Percentiles rank a stretch among this genome's conserved stretches.
Evolutionary conservation across 2,329 filamentous ascomycete genomes (phyloP).

Genomic region (Hirsutella rhossiliensis): DNA sequence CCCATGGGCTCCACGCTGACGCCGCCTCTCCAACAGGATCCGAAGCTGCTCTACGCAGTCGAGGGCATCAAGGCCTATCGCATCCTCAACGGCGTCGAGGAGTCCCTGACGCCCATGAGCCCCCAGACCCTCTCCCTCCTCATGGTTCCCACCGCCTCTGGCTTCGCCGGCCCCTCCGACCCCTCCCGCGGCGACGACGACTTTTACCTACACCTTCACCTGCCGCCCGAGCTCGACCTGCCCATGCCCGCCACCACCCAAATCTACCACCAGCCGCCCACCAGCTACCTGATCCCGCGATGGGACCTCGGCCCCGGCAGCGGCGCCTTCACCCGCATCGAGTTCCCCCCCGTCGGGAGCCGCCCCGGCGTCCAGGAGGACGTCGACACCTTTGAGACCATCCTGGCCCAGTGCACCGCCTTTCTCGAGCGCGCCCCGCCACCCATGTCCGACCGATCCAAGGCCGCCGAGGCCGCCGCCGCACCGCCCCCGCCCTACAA

Average conservation of each 20-base stretch:
- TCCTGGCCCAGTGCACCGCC: slow-evolving; percentile 92
- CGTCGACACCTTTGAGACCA: slow-evolving; percentile 92
- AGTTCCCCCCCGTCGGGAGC: slow-evolving; percentile 67
- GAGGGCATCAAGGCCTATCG: slow-evolving; percentile 86
- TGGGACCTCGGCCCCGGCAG: slow-evolving; percentile 86
- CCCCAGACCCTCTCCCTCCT: slow-evolving; percentile 85
- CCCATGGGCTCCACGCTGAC: too few relatives aligned
- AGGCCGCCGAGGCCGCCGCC: slow-evolving; percentile 25
- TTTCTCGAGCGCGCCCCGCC: slow-evolving; percentile 78
- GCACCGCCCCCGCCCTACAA: slow-evolving; percentile 58
- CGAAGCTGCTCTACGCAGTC: slow-evolving; percentile 58
- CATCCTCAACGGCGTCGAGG: slow-evolving; percentile 76
- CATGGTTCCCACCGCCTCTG: slow-evolving; percentile 87
- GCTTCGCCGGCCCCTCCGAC: slow-evolving; percentile 44
- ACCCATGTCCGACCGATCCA: slow-evolving; percentile 24
- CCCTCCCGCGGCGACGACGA: slow-evolving; percentile 61
- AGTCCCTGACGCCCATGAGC: slow-evolving; percentile 69
- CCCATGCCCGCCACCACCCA: slow-evolving; percentile 91
- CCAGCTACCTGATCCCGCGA: slow-evolving; percentile 85
- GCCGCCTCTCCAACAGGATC: slow-evolving; percentile 27
- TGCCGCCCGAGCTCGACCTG: slow-evolving; percentile 88
- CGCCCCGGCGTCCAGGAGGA: slow-evolving; percentile 76
- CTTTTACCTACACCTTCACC: slow-evolving; percentile 92
- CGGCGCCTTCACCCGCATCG: slow-evolving; percentile 84
- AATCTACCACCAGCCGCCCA: slow-evolving; percentile 90